Base-by-base conservation (phyloP, 306 rosid genomes). In the Begonia masoniana region DNA sequence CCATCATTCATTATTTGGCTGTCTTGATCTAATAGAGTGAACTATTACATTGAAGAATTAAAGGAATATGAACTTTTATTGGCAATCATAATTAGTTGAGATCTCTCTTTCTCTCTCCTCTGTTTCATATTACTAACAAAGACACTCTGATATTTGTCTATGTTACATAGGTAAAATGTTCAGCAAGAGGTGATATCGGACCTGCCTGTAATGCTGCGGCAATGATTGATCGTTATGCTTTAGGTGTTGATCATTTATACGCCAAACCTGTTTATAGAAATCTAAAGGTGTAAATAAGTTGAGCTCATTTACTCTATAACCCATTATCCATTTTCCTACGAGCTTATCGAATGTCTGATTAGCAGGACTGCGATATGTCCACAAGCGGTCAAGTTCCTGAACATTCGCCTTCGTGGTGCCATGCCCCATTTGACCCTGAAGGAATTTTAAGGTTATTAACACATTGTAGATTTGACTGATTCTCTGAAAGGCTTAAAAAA, bases 161-260 rank as follows among this genome's bases (percentile, higher is more conserved):
- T 45, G 15, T 10, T 45, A 55, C 68, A 50, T 67, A 88, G 97
- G 88, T 88, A 63, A 84, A 80, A 62, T 88, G 97, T 77, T 78
- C 87, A 2, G 65, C 80, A 59, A 82, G 88, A 78, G 95, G 97
- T 43, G 86, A 82, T 62, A 79, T 82, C 62, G 88, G 88, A 56
- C 97, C 97, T 61, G 97, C 78, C 43, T 89, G 97, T 63, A 89
- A 82, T 76, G 76, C 97, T 62, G 95, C 89, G 35, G 87, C 87
- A 67, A 76, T 85, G 95, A 85, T 89, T 39, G 97, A 89, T 68
- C 89, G 95, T 59, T 82, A 68, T 63, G 64, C 85, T 59, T 78
- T 82, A 58, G 85, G 97, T 65, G 58, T 78, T 68, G 58, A 67
- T 54, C 97, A 85, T 76, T 61, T 88, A 56, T 88, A 88, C 56